phyloP scores from a whole-genome alignment of 2,329 filamentous ascomycete species.

The Microdochium paspali region DNA sequence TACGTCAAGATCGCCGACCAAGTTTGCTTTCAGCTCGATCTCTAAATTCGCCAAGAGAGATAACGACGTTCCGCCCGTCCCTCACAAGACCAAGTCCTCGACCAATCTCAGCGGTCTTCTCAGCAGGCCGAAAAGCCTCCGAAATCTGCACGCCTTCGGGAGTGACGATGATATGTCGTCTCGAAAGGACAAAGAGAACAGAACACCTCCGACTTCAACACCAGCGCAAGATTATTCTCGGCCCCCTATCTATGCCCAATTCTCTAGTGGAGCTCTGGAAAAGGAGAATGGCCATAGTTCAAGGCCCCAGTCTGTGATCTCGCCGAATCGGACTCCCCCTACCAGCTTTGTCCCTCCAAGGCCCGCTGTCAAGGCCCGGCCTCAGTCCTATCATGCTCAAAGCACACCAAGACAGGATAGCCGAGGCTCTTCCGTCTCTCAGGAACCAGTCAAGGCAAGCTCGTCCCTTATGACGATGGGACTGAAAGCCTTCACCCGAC shows the following conservation, averaged over 20 bases:
- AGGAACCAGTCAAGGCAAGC: slow-evolving; percentile 10
- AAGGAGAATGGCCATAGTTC: slow-evolving; percentile 7
- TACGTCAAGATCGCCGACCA: slow-evolving; percentile 16
- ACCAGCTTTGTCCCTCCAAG: not conserved
- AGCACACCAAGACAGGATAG: slow-evolving; percentile 14
- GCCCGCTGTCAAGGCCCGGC: slow-evolving; percentile 29
- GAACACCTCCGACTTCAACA: slow-evolving; percentile 46
- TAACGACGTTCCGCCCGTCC: slow-evolving; percentile 43
- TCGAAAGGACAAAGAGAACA: slow-evolving; percentile 73
- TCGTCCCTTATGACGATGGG: slow-evolving; percentile 10
- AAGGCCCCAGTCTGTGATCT: too few relatives aligned
- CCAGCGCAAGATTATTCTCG: slow-evolving; percentile 30
- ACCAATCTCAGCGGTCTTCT: slow-evolving; percentile 74
- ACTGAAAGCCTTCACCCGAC: slow-evolving; percentile 28
- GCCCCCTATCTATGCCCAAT: slow-evolving; percentile 76
- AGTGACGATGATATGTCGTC: slow-evolving; percentile 40
- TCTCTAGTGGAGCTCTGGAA: slow-evolving; percentile 33
- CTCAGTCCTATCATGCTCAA: slow-evolving; percentile 39
- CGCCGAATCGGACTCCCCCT: not conserved
- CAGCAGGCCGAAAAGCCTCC: slow-evolving; percentile 64
- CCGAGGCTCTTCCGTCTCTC: slow-evolving; percentile 5
- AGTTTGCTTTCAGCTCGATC: slow-evolving; percentile 10
- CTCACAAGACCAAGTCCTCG: slow-evolving; percentile 73
- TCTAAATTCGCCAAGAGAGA: slow-evolving; percentile 9
- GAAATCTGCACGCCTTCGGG: slow-evolving; percentile 46